Evolutionary conservation across 1,139 yeast species (phyloP), one percentile per base, ranked within the genome.

Genomic region (Hemisphaericaspora subhashii): DNA sequence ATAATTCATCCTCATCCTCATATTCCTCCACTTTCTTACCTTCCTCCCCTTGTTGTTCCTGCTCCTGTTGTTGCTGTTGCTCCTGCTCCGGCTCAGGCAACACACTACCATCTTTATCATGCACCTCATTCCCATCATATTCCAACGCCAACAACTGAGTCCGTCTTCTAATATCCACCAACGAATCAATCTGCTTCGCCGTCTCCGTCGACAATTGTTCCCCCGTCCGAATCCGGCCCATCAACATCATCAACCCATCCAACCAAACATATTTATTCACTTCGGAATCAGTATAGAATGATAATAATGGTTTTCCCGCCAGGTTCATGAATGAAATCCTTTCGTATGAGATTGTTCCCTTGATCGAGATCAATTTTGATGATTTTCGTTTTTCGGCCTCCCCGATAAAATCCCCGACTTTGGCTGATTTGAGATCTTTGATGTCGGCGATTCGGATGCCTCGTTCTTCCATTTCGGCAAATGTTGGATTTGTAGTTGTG

Each of bases 211-310:
- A 81, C 32, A 82, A 65, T 35, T 64, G 62, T 14, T 66, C 66
- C 1, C 33, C 24, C 22, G 56, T 54, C n/a, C n/a, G n/a, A 5
- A 54, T 57, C 49, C 58, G 53, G 3, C 69, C 70, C 45, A 62
- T 65, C 48, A 85, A 66, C 74, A 86, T 69, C 55, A 79, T 80
- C 41, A 87, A 60, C 1, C 95, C 96, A 60, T 87, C 95, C 33
- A 83, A 68, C 94, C 95, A 87, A 9, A 83, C 79, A 42, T 77
- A 78, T 38, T 85, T 81, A 43, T 79, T 75, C 37, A 83, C 88
- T 44, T 78, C 76, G 5, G 89, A 83, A 46, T 86, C 92, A 6
- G 86, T 77, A 57, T 75, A 86, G 51, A 86, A 83, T 17, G 72
- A 62, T 42, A 86, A 68, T 12, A 80, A 48, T 16, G 58, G 54